A percentile compares a stretch with the other conserved stretches of the same genome.
Evolutionary conservation across 306 rosid genomes (phyloP).

Genomic region (Malus domestica): ASM211411v1 NC_041804.1:11383001-11383500

Average conservation of each 20-base stretch:
- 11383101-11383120: accelerated
- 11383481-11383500: background rate
- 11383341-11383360: background rate
- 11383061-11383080: background rate
- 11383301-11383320: background rate
- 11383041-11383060: background rate
- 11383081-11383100: background rate
- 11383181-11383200: too few relatives aligned
- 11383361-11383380: background rate
- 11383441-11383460: background rate
- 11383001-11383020: background rate
- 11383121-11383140: too few relatives aligned
- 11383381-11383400: background rate
- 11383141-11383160: too few relatives aligned
- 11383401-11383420: background rate
- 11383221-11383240: too few relatives aligned
- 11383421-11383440: background rate
- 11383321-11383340: background rate
- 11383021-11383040: background rate
- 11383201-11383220: too few relatives aligned
- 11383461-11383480: background rate
- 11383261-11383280: too few relatives aligned
- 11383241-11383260: too few relatives aligned
- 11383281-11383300: background rate
- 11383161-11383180: too few relatives aligned